Conservation (phyloP, 2,329 filamentous ascomycete genomes). For the Colletotrichum destructivum region DNA sequence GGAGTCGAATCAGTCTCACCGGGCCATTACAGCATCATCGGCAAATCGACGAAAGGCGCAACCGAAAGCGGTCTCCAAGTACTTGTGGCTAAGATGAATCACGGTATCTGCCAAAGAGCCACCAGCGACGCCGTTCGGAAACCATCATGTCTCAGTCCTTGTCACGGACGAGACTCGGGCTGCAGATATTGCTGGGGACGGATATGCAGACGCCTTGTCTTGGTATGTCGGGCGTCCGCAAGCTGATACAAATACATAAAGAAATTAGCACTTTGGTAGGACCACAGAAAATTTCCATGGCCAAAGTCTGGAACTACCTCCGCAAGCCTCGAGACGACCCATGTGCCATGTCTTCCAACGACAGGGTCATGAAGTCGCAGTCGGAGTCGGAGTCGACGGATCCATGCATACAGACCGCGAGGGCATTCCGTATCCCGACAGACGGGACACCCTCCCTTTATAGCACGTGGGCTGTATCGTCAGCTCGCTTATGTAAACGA, state of each 20-base stretch:
- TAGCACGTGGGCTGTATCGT: constrained; percentile 7
- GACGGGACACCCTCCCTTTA: not conserved
- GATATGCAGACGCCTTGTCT: not conserved
- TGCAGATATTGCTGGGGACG: not conserved
- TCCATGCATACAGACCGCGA: not conserved
- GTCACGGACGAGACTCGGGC: not conserved
- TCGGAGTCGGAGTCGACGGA: not conserved
- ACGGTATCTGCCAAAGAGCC: too few relatives aligned
- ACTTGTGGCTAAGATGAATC: too few relatives aligned
- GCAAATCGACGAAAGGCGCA: too few relatives aligned
- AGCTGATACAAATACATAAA: not conserved
- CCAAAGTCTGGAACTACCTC: not conserved
- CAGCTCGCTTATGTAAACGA: constrained; percentile 31
- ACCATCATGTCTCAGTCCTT: not conserved
- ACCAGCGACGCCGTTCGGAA: too few relatives aligned
- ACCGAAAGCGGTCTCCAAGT: not conserved
- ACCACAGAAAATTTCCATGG: not conserved
- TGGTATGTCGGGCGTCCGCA: not conserved
- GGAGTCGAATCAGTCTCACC: not conserved
- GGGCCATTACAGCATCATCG: not conserved
- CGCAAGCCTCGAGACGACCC: not conserved
- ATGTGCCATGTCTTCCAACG: not conserved
- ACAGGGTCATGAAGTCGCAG: not conserved
- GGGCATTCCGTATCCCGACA: not conserved
- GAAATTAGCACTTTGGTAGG: not conserved